Conservation (phyloP, 1,284 basidiomycete species). For the Moniliella sp. region DNA sequence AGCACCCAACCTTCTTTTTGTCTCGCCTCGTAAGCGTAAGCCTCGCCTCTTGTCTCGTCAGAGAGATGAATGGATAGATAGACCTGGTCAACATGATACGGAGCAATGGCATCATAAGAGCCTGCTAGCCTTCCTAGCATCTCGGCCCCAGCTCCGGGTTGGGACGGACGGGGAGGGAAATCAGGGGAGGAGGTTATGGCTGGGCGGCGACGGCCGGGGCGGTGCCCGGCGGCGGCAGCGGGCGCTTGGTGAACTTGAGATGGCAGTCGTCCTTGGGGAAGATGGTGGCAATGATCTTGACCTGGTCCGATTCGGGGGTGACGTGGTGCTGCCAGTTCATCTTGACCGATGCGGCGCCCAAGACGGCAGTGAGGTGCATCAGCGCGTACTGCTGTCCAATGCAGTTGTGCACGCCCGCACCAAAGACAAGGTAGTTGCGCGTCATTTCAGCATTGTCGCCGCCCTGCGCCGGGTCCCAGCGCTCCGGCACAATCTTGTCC, state of each 20-base stretch:
- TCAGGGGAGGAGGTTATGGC: too few relatives aligned
- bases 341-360: slow-evolving; percentile 60
- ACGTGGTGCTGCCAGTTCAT: slow-evolving; percentile 72
- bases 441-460: too few relatives aligned
- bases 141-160: too few relatives aligned
- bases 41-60: too few relatives aligned
- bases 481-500: slow-evolving; percentile 61
- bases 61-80: too few relatives aligned
- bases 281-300: slow-evolving; percentile 46
- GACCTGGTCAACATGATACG: too few relatives aligned
- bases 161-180: too few relatives aligned
- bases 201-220: slow-evolving; percentile 18
- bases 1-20: too few relatives aligned
- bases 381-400: slow-evolving; percentile 79
- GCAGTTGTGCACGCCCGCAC: slow-evolving; percentile 59
- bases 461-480: too few relatives aligned
- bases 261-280: slow-evolving; percentile 74
- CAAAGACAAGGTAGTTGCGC: slow-evolving; percentile 94
- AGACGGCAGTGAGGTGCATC: slow-evolving; percentile 68
- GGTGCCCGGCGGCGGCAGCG: slow-evolving; percentile 13
- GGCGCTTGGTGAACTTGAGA: slow-evolving; percentile 44
- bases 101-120: too few relatives aligned
- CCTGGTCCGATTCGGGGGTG: slow-evolving; percentile 58
- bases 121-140: too few relatives aligned
- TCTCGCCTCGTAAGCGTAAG: too few relatives aligned